Evolutionary conservation across 441 rosid genomes (phyloP).

Genomic region (Manihot esculenta): DNA sequence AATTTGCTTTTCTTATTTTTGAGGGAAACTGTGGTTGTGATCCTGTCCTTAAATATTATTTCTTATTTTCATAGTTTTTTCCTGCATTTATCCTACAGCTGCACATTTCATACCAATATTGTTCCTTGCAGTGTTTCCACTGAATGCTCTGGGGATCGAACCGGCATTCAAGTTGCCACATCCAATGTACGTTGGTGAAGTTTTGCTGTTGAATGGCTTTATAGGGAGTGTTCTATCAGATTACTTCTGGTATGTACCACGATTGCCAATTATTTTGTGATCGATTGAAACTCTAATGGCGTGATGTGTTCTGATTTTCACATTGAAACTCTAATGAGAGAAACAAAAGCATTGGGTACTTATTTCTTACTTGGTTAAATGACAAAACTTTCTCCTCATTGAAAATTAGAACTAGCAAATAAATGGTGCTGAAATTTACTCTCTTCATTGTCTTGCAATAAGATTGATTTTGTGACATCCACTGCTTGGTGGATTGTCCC

Average conservation of each 20-base stretch:
- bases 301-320: not conserved
- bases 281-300: not conserved
- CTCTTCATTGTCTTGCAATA: not conserved
- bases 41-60: not conserved
- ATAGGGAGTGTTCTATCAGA: conserved; percentile 58
- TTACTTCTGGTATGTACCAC: conserved; percentile 50
- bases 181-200: conserved; percentile 39
- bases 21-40: not conserved
- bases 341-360: not conserved
- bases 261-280: not conserved
- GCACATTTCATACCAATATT: not conserved
- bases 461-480: too few species aligned
- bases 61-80: not conserved
- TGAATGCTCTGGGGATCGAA: conserved; percentile 49
- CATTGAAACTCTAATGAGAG: not conserved
- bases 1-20: not conserved
- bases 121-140: conserved; percentile 54
- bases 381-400: not conserved
- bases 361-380: not conserved
- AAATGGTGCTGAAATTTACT: not conserved
- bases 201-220: conserved; percentile 47
- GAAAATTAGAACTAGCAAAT: not conserved
- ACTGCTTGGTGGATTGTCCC: too few species aligned
- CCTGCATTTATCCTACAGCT: not conserved
- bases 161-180: conserved; percentile 51